Conservation (phyloP, 441 rosid genomes). For the Erysimum cheiri region DNA sequence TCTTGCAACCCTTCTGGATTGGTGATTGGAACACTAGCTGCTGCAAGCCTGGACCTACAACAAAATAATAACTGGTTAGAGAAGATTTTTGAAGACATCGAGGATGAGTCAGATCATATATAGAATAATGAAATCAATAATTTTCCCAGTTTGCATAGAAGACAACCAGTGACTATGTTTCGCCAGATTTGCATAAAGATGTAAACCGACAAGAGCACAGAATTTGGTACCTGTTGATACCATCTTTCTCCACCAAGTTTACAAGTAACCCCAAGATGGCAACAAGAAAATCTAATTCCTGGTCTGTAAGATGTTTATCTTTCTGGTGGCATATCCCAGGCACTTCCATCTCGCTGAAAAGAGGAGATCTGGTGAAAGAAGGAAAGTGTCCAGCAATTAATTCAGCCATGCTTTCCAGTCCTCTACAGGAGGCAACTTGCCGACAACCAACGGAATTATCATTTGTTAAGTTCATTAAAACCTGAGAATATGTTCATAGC, state of each 20-base stretch:
- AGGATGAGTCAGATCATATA: background rate
- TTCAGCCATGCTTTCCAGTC: constrained; percentile 77
- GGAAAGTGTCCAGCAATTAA: constrained; percentile 86
- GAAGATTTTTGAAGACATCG: background rate
- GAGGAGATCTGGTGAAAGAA: constrained; percentile 57
- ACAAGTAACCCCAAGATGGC: constrained; percentile 92
- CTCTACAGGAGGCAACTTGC: constrained; percentile 86
- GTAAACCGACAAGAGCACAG: constrained; percentile 3
- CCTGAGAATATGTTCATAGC: constrained; percentile 54
- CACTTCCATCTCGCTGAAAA: constrained; percentile 46
- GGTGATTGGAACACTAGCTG: constrained; percentile 60
- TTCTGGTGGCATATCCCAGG: constrained; percentile 45
- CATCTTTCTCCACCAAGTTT: constrained; percentile 96
- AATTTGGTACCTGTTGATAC: constrained; percentile 70
- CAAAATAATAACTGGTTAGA: background rate
- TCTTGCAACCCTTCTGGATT: constrained; percentile 58
- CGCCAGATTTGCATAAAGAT: background rate
- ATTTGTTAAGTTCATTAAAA: constrained; percentile 92
- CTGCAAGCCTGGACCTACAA: constrained; percentile 77
- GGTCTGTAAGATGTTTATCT: constrained; percentile 72
- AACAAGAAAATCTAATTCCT: constrained; percentile 92
- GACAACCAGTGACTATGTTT: constrained; percentile 8
- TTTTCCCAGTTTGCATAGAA: background rate
- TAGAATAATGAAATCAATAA: background rate
- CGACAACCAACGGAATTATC: constrained; percentile 84